Evolutionary conservation across 1,139 yeast species (phyloP), one percentile per base, ranked within the genome.

Genomic region (Candida smagusa): DNA sequence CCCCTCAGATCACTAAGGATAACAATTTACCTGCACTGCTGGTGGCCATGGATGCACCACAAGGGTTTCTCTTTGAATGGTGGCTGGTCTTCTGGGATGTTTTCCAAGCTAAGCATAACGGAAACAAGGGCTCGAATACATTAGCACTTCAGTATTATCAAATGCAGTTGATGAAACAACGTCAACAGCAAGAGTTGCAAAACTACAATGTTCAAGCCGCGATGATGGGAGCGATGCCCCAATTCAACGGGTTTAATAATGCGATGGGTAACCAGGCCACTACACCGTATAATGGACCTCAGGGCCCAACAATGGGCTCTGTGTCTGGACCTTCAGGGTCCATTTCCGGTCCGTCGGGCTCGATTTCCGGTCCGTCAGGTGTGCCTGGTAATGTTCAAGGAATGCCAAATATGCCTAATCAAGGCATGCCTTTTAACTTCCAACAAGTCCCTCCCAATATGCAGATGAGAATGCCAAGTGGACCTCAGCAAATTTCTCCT

Each of bases 31-130:
- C 84, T 1, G 65, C 65, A 21, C 59, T 77, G 41, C 65, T 67
- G 37, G 71, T 78, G 51, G 70, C 80, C 21, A 76, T 78, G 77
- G 88, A 88, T 54, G 82, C 95, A 4, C 94, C 95, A 0, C 90
- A 84, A 50, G 94, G 96, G 7, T 89, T 87, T 53, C 65, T 89
- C 32, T 81, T 77, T 50, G 97, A 89, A 57, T 90, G 97, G 97
- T 90, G 97, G 97, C 89, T 81, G 64, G 81, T 89, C 24, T 90
- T 89, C 56, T 90, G 97, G 96, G 97, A 90, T 58, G 82, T 88
- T 33, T 87, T 84, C 61, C 85, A 84, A 53, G 95, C 95, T 2
- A 74, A 86, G 51, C 81, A 61, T 42, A 55, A 51, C 33, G 35
- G 39, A 26, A 39, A 37, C 38, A 38, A 35, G 31, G 36, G 40